Evolutionary conservation across 805 yeast genomes (phyloP), one percentile per base, ranked within the genome.

Genomic region (Teunomyces tritomae): DNA sequence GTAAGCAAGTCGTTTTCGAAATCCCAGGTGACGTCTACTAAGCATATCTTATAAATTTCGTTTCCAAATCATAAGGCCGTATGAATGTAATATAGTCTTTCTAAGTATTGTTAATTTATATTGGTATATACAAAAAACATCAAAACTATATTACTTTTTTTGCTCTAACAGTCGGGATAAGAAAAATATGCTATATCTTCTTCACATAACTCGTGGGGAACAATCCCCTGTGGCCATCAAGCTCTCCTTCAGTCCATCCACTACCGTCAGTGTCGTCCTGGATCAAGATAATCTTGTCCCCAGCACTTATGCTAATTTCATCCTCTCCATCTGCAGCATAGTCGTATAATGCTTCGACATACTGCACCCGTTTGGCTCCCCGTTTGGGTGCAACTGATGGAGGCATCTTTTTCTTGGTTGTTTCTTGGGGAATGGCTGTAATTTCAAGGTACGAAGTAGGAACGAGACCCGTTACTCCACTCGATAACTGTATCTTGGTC

Each of bases 1-100:
- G 99, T 82, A 92, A 94, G 86, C 96, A 91, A 80, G 97, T 94
- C 80, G 94, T 90, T 68, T 92, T 92, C 74, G 98, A 92, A 86
- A 88, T 92, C 71, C 77, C 78, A 63, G 71, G 74, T 65, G 77
- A 73, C 61, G 65, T 63, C 52, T 68, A 67, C 70, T 69, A 70
- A 67, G 56, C 54, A 29, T 40, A 33, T 43, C 34, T 28, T 8
- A 6, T 26, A 20, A 37, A 37, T 37, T 37, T 37, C 40, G 40
- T 37, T 37, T 37, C 40, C 40, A 37, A 37, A 37, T 37, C 40
- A 37, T 37, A 37, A 37, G 40, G 28, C 40, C 40, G 40, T 37
- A 37, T 37, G 29, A 37, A 37, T 32, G 40, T 37, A 37, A 37
- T 37, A 26, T 37, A 37, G 40, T 37, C 40, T 37, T 37, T 37